A percentile compares a stretch with the other conserved stretches of the same genome.
phyloP scores from a whole-genome alignment of 2,329 filamentous ascomycete genomes.

The Clathrospora elynae region DNA sequence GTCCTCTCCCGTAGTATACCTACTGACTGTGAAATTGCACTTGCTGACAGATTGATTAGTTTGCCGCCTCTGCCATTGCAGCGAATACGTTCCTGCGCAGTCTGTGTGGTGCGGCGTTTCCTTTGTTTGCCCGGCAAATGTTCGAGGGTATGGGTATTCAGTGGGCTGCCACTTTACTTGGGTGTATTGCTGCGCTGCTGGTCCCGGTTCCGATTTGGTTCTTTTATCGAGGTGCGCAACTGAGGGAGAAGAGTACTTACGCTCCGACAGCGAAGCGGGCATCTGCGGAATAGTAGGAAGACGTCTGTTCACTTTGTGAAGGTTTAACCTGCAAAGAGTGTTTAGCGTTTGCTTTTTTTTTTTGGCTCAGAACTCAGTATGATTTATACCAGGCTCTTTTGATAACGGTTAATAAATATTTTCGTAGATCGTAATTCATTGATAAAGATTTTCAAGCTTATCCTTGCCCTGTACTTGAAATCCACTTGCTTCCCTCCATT shows the following conservation, averaged over 20 bases:
- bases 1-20: neutral
- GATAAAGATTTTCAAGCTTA: no score
- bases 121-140: slow-evolving; percentile 62
- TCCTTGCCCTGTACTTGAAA: no score
- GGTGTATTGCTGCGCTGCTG: slow-evolving; percentile 51
- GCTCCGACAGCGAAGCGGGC: slow-evolving; percentile 45
- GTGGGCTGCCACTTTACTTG: slow-evolving; percentile 54
- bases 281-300: slow-evolving; percentile 9
- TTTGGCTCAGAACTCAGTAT: no score
- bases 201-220: slow-evolving; percentile 55
- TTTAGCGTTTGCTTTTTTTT: no score
- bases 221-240: slow-evolving; percentile 51
- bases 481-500: no score
- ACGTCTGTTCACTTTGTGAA: neutral
- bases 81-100: slow-evolving; percentile 62
- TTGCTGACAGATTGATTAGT: slow-evolving; percentile 33
- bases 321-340: no score
- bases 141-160: slow-evolving; percentile 59
- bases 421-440: no score
- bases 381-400: no score
- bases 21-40: no score
- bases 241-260: slow-evolving; percentile 52
- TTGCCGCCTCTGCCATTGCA: slow-evolving; percentile 60
- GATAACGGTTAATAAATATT: no score
- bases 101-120: slow-evolving; percentile 57